These are phyloP conservation scores for Sporothrix brasiliensis DNA, from an alignment of 2,329 filamentous ascomycete genomes.

Conservation along the genomic window DNA sequence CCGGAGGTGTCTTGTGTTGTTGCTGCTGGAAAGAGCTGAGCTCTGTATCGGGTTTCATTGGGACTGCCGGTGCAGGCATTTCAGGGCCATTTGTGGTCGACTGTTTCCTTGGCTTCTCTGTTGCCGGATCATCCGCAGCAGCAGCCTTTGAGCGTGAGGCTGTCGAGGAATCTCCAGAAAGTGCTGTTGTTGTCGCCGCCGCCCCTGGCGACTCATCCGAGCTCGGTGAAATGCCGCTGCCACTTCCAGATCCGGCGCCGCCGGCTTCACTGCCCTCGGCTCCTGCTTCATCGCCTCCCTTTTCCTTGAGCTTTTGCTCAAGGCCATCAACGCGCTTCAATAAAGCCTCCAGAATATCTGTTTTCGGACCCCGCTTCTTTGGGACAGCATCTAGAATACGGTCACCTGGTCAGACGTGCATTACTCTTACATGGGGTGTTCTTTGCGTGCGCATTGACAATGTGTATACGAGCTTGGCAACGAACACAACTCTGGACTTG, in stretches of 20 bases:
- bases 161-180: neutral
- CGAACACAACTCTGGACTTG: neutral
- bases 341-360: slow-evolving; percentile 81
- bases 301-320: slow-evolving; percentile 74
- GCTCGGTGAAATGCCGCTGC: slow-evolving; percentile 36
- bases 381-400: slow-evolving; percentile 74
- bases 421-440: neutral
- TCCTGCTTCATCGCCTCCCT: slow-evolving; percentile 39
- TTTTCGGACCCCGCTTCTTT: slow-evolving; percentile 88
- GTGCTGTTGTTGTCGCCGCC: neutral
- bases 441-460: neutral
- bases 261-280: slow-evolving; percentile 35
- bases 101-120: neutral
- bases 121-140: neutral
- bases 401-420: neutral
- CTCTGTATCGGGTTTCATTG: neutral
- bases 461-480: neutral
- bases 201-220: slow-evolving; percentile 1
- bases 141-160: neutral
- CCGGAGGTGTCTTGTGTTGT: slow-evolving; percentile 42
- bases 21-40: slow-evolving; percentile 43
- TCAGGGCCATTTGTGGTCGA: neutral
- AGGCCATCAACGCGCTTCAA: slow-evolving; percentile 83
- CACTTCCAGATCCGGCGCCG: slow-evolving; percentile 36
- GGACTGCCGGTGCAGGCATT: neutral